These are phyloP conservation scores for Eutypa lata DNA, from an alignment of 2,329 filamentous ascomycete species.

Conservation along the genomic window DNA sequence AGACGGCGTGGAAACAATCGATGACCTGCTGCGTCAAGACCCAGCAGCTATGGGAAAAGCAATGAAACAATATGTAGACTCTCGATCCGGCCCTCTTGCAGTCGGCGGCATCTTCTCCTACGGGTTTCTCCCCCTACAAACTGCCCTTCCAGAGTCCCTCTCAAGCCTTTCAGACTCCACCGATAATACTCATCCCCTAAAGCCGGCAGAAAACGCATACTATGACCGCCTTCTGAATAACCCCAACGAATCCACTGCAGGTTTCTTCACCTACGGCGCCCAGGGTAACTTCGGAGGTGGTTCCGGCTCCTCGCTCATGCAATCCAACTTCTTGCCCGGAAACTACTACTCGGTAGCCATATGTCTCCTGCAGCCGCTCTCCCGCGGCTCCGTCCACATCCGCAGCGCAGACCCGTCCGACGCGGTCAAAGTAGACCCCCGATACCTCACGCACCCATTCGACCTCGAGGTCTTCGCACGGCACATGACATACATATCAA, in stretches of 20 bases:
- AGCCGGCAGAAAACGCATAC: background rate
- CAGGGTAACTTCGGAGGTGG: constrained; percentile 2
- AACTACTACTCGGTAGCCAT: constrained; percentile 1
- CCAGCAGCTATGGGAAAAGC: background rate
- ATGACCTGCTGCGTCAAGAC: background rate
- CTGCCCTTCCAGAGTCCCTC: background rate
- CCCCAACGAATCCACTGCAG: constrained; percentile 1
- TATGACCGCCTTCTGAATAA: background rate
- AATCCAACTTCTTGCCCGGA: constrained; percentile 2
- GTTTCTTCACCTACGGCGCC: constrained; percentile 4
- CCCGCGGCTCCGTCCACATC: constrained; percentile 14
- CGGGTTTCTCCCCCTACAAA: background rate
- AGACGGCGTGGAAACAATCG: background rate
- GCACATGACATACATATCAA: background rate
- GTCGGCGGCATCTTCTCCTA: background rate
- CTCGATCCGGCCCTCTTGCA: background rate
- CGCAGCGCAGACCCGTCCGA: background rate
- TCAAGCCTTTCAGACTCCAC: background rate
- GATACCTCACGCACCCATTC: constrained; percentile 8
- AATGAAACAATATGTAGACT: background rate
- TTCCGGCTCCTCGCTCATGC: constrained; percentile 1
- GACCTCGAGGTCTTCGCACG: constrained; percentile 12
- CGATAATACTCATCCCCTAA: background rate
- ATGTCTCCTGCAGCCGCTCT: constrained; percentile 9
- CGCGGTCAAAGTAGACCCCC: constrained; percentile 7